A percentile compares a stretch with the other conserved stretches of the same genome.
phyloP scores from a whole-genome alignment of 179 eudicot genomes.

The Patellifolia procumbens region DNA sequence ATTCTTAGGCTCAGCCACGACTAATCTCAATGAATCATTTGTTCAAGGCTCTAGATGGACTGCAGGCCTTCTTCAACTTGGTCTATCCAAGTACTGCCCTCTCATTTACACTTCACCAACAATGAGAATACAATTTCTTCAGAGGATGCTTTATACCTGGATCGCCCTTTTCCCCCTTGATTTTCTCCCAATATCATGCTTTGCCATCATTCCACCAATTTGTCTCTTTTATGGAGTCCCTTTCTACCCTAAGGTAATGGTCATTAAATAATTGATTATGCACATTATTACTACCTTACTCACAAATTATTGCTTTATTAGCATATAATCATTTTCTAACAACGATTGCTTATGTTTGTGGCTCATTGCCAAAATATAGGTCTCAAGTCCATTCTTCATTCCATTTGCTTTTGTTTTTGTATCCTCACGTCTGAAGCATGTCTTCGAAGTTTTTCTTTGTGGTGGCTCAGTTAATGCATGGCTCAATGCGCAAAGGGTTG shows the following conservation, averaged over 20 bases:
- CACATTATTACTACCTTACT: too few species aligned
- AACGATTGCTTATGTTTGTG: too few species aligned
- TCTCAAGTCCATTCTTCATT: slow-evolving; percentile 43
- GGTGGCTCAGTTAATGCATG: slow-evolving; percentile 45
- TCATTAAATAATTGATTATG: too few species aligned
- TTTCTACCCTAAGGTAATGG: slow-evolving; percentile 37
- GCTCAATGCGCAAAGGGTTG: slow-evolving; percentile 39
- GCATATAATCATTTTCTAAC: neutral
- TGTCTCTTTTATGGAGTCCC: slow-evolving; percentile 39
- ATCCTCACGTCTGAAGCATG: slow-evolving; percentile 39
- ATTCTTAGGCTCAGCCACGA: slow-evolving; percentile 42
- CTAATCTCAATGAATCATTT: slow-evolving; percentile 39
- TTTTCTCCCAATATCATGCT: slow-evolving; percentile 15
- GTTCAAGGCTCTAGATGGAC: slow-evolving; percentile 45
- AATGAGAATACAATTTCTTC: slow-evolving; percentile 35
- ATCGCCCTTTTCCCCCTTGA: slow-evolving; percentile 21
- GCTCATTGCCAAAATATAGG: slow-evolving; percentile 37
- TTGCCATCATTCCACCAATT: slow-evolving; percentile 34
- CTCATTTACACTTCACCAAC: slow-evolving; percentile 28
- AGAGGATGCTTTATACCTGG: slow-evolving; percentile 35
- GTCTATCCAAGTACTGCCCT: slow-evolving; percentile 44
- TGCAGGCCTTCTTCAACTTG: slow-evolving; percentile 41
- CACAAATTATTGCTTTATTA: too few species aligned
- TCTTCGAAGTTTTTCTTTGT: slow-evolving; percentile 36
- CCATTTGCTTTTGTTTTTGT: slow-evolving; percentile 43